Evolutionary conservation across 148 eudicot species (phyloP), one percentile per base, ranked within the genome.

Genomic region (Amaranthus palmeri): DNA sequence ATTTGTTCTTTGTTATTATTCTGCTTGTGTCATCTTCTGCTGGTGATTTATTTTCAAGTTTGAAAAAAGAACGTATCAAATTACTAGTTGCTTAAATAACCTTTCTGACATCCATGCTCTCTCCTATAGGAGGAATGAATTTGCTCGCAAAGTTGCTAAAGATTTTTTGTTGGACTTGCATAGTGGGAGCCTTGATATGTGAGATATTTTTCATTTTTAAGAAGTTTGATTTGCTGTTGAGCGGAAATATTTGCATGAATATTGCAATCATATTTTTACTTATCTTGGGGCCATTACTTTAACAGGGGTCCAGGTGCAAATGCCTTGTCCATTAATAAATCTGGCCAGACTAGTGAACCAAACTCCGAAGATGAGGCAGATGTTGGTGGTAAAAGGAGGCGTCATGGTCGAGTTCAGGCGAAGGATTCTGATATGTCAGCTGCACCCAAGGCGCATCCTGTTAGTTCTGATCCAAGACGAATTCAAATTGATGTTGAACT

Each of bases 161-260:
- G 99, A 96, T 60, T 90, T 96, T 75, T 72, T 88, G 76, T 86
- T 90, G 74, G 96, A 92, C 81, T 82, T 96, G 84, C 96, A 92
- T 77, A 87, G 87, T 55, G 99, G 92, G 56, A 85, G 87, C 45
- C 79, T 96, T 74, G 97, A 92, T 78, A 53, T 96, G 99, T 96
- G 85, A 84, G 99, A 58, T 56, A 36, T 70, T 50, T 53, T 43
- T 52, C 47, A 54, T 10, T n/a, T 50, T 10, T 25, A 60, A 48
- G 47, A 68, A 51, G 52, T 9, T 8, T 46, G 10, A 18, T 64
- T 71, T 40, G 13, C 10, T 61, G 69, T 15, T 17, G 8, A 48
- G 66, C 13, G 36, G 18, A 5, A 45, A 40, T 56, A 52, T 4
- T 12, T 41, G 54, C 43, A 4, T 46, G 41, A 36, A 15, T 67